Percentiles rank a stretch among this genome's conserved stretches.
These are phyloP conservation scores for Aspergillus fructus DNA, from an alignment of 2,329 filamentous ascomycete genomes.

Conservation along the genomic window DNA sequence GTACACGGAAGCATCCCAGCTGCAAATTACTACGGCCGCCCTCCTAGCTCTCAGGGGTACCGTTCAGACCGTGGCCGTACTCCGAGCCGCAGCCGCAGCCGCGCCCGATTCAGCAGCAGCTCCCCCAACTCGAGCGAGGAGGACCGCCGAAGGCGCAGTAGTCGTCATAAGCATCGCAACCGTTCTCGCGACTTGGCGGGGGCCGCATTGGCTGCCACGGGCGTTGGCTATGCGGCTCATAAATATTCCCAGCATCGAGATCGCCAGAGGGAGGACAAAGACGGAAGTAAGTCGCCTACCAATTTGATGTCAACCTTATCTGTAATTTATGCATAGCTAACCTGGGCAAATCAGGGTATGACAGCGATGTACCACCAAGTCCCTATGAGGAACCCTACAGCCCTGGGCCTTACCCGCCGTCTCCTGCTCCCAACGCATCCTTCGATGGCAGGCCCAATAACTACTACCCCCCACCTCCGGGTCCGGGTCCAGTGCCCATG, in stretches of 20 bases:
- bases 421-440: conserved; percentile 34
- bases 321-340: conserved; percentile 1
- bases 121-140: conserved; percentile 39
- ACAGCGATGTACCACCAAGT: conserved; percentile 34
- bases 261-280: conserved; percentile 55
- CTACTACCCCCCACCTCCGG: conserved; percentile 46
- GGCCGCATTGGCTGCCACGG: conserved; percentile 58
- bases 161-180: conserved; percentile 36
- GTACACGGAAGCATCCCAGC: conserved; percentile 56
- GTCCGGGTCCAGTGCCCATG: conserved; percentile 18
- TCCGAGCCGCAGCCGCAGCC: conserved; percentile 46
- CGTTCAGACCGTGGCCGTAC: conserved; percentile 46
- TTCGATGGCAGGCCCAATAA: conserved; percentile 40
- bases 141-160: conserved; percentile 29
- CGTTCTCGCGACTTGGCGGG: conserved; percentile 50
- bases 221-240: conserved; percentile 57
- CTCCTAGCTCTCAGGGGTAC: conserved; percentile 38
- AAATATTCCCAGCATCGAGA: conserved; percentile 58
- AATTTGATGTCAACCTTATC: background rate
- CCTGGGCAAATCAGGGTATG: conserved; percentile 24
- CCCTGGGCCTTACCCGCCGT: conserved; percentile 37
- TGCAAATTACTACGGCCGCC: conserved; percentile 48
- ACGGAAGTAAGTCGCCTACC: conserved; percentile 43
- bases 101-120: conserved; percentile 33
- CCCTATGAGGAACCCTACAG: conserved; percentile 44